Evolutionary conservation across 1,139 yeast genomes (phyloP), one percentile per base, ranked within the genome.

Genomic region (Candida dubliniensis): DNA sequence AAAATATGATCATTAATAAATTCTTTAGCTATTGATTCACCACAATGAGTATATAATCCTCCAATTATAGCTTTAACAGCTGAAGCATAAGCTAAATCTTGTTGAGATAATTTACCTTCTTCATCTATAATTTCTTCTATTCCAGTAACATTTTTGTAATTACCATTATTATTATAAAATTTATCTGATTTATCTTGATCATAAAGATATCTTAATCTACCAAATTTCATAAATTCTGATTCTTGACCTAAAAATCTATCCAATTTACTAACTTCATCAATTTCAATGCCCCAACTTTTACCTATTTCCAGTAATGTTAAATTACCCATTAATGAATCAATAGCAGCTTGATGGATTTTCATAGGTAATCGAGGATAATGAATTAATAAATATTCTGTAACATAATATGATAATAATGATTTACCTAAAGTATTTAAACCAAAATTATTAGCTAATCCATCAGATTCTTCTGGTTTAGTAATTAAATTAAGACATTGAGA

Each of bases 291-390:
- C 98, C 98, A 93, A 29, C 69, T 59, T 56, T 71, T 75, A 27
- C 91, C 96, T 34, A 90, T 69, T 40, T 76, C 77, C 36, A 79
- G 69, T 49, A 93, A 71, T 0, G 90, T 75, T 13, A 73, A 75
- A 34, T 79, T 77, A 2, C 93, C 87, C 64, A 84, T 75, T 59
- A 81, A 86, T 6, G 95, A 75, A 53, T 85, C 83, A 6, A 87
- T 81, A 1, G 95, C 90, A 26, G 82, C 78, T 55, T 83, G 81
- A 50, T 89, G 79, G 25, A 91, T 84, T 10, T 82, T 77, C 55
- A 85, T 77, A 27, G 99, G 98, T 49, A 95, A 75, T 60, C 99
- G 80, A 40, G 99, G 99, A 63, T 89, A 89, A 53, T 77, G 80
- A 42, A 84, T 66, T 58, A 89, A 70, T 47, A 91, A 72, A 57